These are phyloP conservation scores for Plasmodium berghei DNA, from an alignment of 169 alveolate species.

Conservation along the genomic window DNA sequence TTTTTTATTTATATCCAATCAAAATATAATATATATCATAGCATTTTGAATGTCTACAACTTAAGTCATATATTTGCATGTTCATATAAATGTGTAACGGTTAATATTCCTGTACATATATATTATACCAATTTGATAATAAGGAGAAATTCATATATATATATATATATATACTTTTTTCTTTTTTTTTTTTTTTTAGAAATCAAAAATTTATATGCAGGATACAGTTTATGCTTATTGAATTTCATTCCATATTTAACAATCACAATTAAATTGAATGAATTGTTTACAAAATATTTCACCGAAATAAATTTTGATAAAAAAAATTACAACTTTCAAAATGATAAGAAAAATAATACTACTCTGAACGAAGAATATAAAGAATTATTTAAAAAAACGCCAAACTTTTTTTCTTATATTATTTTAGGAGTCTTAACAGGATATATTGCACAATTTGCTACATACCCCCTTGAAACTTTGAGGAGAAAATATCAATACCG, in stretches of 20 bases:
- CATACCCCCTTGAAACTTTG: slow-evolving; percentile 66
- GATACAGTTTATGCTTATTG: slow-evolving; percentile 61
- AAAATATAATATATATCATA: too few relatives aligned
- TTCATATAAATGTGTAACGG: neutral
- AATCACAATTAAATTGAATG: slow-evolving; percentile 64
- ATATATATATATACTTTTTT: slow-evolving; percentile 1
- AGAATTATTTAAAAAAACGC: slow-evolving; percentile 41
- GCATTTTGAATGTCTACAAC: too few relatives aligned
- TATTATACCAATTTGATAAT: too few relatives aligned
- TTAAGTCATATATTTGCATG: neutral
- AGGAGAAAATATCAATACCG: slow-evolving; percentile 66
- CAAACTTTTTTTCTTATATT: slow-evolving; percentile 50
- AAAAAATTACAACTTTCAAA: slow-evolving; percentile 3
- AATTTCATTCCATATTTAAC: slow-evolving; percentile 57
- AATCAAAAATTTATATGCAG: slow-evolving; percentile 41
- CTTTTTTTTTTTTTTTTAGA: slow-evolving; percentile 5
- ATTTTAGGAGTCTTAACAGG: slow-evolving; percentile 71
- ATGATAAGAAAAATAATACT: slow-evolving; percentile 5
- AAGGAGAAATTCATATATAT: neutral
- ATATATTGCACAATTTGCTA: slow-evolving; percentile 45
- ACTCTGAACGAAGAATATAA: slow-evolving; percentile 44
- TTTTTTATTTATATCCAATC: too few relatives aligned
- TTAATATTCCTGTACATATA: too few relatives aligned
- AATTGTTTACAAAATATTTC: slow-evolving; percentile 58
- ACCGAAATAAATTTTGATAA: slow-evolving; percentile 13